Percentiles rank a stretch among this genome's conserved stretches.
phyloP scores from a whole-genome alignment of 129 eudicot genomes.

The Flaveria sonorensis region DNA sequence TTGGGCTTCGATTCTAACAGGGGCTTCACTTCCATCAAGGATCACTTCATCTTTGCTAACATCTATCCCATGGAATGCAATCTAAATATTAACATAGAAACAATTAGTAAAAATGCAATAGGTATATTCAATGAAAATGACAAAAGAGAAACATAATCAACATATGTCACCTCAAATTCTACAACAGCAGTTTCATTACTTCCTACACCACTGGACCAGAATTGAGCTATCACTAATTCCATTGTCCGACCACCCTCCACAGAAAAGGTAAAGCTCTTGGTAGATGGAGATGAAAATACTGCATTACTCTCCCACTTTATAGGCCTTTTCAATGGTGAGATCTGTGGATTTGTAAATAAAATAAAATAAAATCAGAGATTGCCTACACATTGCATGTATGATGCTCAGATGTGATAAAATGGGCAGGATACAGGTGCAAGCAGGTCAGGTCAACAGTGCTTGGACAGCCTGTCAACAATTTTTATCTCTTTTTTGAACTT shows the following conservation, averaged over 20 bases:
- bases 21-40: constrained; percentile 98
- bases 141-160: constrained; percentile 12
- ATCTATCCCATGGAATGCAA: constrained; percentile 86
- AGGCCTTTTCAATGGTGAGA: constrained; percentile 88
- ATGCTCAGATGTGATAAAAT: not conserved
- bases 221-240: constrained; percentile 93
- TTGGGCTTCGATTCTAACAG: constrained; percentile 79
- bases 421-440: not conserved
- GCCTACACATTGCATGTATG: constrained; percentile 4
- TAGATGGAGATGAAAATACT: constrained; percentile 83
- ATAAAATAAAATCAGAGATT: constrained; percentile 30
- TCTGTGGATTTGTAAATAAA: constrained; percentile 41
- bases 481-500: not conserved
- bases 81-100: constrained; percentile 39
- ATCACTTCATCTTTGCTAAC: constrained; percentile 68
- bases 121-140: constrained; percentile 4
- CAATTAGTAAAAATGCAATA: not conserved
- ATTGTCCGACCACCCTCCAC: constrained; percentile 91
- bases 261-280: constrained; percentile 76
- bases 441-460: not conserved
- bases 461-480: not conserved
- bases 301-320: constrained; percentile 81
- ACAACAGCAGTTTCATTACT: constrained; percentile 74
- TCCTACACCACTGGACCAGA: constrained; percentile 99
- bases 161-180: constrained; percentile 76